Conservation (phyloP, 495 filamentous ascomycete genomes). For the Xylaria venustula region DNA sequence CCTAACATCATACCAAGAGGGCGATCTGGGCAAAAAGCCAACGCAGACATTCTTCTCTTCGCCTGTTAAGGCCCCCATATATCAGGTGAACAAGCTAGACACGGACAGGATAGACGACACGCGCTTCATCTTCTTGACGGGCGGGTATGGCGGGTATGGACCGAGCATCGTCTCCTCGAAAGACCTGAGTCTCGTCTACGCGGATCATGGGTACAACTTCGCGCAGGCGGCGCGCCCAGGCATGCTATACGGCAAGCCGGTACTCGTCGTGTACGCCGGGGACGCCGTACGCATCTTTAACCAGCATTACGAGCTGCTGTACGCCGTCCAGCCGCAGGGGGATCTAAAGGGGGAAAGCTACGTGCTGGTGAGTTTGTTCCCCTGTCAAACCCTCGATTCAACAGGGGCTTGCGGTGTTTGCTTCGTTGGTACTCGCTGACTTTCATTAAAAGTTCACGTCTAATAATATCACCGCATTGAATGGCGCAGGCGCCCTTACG, state of each 20-base stretch:
- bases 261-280: conserved; percentile 1
- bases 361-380: not conserved
- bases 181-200: conserved; percentile 16
- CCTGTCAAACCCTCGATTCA: too few species aligned
- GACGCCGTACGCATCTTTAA: conserved; percentile 9
- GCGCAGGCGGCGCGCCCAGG: not conserved
- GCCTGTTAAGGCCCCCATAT: conserved; percentile 2
- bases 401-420: too few species aligned
- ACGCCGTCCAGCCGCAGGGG: conserved; percentile 5
- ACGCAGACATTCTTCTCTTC: conserved; percentile 14
- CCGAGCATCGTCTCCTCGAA: conserved; percentile 10
- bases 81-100: conserved; percentile 9
- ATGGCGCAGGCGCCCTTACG: not conserved
- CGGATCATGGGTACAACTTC: not conserved
- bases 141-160: not conserved
- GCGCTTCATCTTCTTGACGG: conserved; percentile 8
- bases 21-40: conserved; percentile 1
- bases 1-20: not conserved
- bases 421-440: not conserved
- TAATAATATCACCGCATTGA: not conserved
- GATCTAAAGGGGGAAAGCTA: not conserved
- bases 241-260: not conserved
- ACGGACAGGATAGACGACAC: not conserved
- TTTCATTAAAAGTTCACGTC: not conserved
- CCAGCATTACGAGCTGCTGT: conserved; percentile 15